phyloP scores from a whole-genome alignment of 2,329 filamentous ascomycete genomes.

The Trichoderma koningiopsis region DNA sequence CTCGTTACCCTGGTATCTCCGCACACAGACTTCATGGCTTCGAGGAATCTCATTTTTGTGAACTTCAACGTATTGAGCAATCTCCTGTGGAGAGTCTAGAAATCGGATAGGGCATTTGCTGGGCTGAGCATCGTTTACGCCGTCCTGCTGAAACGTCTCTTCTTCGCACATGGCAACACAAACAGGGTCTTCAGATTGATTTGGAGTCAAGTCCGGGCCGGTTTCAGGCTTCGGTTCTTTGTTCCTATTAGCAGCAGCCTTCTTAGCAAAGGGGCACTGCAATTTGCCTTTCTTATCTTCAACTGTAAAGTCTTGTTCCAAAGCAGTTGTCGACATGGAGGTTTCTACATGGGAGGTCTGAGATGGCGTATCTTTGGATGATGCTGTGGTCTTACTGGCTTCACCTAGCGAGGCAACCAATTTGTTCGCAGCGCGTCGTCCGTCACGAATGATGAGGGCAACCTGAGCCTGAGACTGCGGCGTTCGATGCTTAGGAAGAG shows the following conservation, averaged over 20 bases:
- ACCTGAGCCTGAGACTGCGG: slow-evolving; percentile 54
- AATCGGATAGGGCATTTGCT: slow-evolving; percentile 89
- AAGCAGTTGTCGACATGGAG: slow-evolving; percentile 63
- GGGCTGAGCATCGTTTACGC: slow-evolving; percentile 52
- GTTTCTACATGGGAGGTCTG: slow-evolving; percentile 51
- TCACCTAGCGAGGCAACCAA: slow-evolving; percentile 50
- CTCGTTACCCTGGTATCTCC: slow-evolving; percentile 84
- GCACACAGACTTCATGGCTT: slow-evolving; percentile 90
- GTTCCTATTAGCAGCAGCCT: slow-evolving; percentile 31
- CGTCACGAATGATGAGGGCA: slow-evolving; percentile 65
- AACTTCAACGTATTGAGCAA: slow-evolving; percentile 89
- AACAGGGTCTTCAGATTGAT: slow-evolving; percentile 60
- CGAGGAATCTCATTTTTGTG: slow-evolving; percentile 94
- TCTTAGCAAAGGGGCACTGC: slow-evolving; percentile 74
- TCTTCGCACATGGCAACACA: slow-evolving; percentile 66
- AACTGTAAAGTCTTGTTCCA: slow-evolving; percentile 91
- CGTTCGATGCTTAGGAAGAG: slow-evolving; percentile 53
- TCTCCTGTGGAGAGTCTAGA: slow-evolving; percentile 87
- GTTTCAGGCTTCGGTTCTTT: slow-evolving; percentile 34
- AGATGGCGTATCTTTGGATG: slow-evolving; percentile 52
- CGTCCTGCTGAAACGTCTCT: slow-evolving; percentile 54
- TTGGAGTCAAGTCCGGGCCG: slow-evolving; percentile 46
- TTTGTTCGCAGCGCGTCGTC: slow-evolving; percentile 59
- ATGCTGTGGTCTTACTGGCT: slow-evolving; percentile 54
- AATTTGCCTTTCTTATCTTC: slow-evolving; percentile 77